Conservation (phyloP, 257 asterid species). For the Solanum clarkiae region DNA sequence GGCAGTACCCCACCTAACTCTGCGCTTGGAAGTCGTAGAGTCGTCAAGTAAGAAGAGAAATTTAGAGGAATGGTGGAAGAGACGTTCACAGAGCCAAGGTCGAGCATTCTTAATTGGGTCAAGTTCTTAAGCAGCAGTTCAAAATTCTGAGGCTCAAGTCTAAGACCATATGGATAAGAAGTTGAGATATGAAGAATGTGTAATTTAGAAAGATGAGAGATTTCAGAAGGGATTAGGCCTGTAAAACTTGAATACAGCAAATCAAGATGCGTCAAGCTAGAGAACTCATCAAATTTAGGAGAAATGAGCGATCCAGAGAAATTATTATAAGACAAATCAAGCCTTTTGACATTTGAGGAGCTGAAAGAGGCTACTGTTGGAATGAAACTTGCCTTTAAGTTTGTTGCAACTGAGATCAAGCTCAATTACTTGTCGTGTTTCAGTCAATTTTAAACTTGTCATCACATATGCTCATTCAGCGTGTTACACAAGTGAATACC, state of each 20-base stretch:
- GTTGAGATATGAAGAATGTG: rapidly evolving
- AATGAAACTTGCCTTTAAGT: slow-evolving; percentile 5
- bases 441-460: too few relatives aligned
- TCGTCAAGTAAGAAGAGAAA: not conserved
- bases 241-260: slow-evolving; percentile 5
- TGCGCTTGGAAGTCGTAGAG: rapidly evolving
- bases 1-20: not conserved
- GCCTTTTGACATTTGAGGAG: not conserved
- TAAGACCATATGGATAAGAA: rapidly evolving
- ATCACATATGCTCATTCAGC: not conserved
- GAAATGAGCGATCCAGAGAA: slow-evolving; percentile 1
- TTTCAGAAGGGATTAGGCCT: not conserved
- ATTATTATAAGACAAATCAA: slow-evolving; percentile 6
- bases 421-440: slow-evolving; percentile 2
- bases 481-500: not conserved
- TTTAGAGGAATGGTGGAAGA: slow-evolving; percentile 4
- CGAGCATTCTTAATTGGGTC: not conserved
- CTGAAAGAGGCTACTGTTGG: slow-evolving; percentile 2
- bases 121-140: not conserved
- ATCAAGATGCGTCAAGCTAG: slow-evolving; percentile 1
- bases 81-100: not conserved
- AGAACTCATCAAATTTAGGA: not conserved
- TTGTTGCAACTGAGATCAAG: slow-evolving; percentile 7
- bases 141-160: too few relatives aligned
- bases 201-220: not conserved